Base-by-base conservation (phyloP, 164 flowering plant species). In the Stephania cephalantha region DNA sequence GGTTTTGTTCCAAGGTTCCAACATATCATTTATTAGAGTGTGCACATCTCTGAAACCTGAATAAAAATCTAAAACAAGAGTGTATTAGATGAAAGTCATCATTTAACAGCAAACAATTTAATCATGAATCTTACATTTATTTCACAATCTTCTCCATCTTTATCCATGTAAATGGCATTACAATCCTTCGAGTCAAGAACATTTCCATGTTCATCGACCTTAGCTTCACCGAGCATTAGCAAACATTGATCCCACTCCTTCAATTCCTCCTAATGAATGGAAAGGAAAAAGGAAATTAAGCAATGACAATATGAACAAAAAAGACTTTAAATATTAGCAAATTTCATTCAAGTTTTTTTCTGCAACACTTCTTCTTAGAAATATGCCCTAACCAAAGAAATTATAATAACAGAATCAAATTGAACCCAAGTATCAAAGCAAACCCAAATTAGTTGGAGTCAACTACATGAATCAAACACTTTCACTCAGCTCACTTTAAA, bases 171-270 rank as follows among this genome's bases (percentile, higher is more conserved):
- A 87, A 89, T 86, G 69, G 77, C 78, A 81, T 82, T 87, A 81
- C 76, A 80, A 72, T 91, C 92, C 82, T 86, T 91, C 15, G 86
- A 52, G 78, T 88, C 91, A 63, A 84, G 80, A 64, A 88, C 86
- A 82, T 93, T 89, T 70, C 97, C 98, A 68, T 88, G 84, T 73
- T 95, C 97, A 78, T 92, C 98, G 73, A 92, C 88, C 81, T 88
- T 89, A 22, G 91, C 95, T 55, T 93, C 94, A 25, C 96, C 97
- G 72, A 95, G 96, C 95, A 93, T 92, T 71, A 76, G 72, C 7
- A 93, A 82, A 74, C 98, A 93, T 74, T 92, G 98, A 78, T 95
- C 97, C 97, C 99, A 95, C 82, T 95, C 99, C 82, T 90, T 90
- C 80, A 91, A 71, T 67, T 95, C 99, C 85, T 90, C 98, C 97